Evolutionary conservation across 306 rosid species (phyloP).

Genomic region (Trifolium repens): DNA sequence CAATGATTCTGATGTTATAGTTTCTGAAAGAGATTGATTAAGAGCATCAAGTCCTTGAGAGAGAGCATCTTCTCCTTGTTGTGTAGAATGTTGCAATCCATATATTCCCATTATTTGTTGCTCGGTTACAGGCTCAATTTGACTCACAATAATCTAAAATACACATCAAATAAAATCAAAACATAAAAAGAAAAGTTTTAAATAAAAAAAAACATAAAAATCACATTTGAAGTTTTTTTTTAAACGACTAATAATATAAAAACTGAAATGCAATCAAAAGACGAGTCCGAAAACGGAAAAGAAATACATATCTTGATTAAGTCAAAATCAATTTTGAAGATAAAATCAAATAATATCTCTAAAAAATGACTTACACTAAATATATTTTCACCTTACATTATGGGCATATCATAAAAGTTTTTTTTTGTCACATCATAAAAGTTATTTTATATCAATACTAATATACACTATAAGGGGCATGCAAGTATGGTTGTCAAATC

Average conservation of each 20-base stretch:
- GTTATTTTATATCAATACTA: not conserved
- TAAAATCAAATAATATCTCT: not conserved
- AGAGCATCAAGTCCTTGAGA: constrained; percentile 86
- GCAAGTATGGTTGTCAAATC: constrained; percentile 15
- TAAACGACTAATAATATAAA: too few relatives aligned
- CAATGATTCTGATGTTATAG: constrained; percentile 78
- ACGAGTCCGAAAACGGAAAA: too few relatives aligned
- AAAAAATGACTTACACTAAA: too few relatives aligned
- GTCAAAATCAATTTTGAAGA: not conserved
- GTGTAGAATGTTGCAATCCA: constrained; percentile 89
- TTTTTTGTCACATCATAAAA: not conserved
- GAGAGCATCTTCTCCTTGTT: constrained; percentile 83
- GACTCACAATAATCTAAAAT: constrained; percentile 63
- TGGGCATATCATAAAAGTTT: not conserved
- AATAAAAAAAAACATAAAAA: not conserved
- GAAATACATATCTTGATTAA: too few relatives aligned
- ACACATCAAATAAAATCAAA: not conserved
- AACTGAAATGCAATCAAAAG: too few relatives aligned
- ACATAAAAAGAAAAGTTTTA: not conserved
- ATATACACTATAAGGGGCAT: not conserved
- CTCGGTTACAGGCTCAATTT: constrained; percentile 89
- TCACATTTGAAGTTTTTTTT: not conserved
- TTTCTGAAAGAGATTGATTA: constrained; percentile 74
- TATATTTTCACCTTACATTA: not conserved
- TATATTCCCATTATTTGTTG: constrained; percentile 85